Evolutionary conservation across 257 asterid genomes (phyloP).

Genomic region (Verbascum thapsus): DNA sequence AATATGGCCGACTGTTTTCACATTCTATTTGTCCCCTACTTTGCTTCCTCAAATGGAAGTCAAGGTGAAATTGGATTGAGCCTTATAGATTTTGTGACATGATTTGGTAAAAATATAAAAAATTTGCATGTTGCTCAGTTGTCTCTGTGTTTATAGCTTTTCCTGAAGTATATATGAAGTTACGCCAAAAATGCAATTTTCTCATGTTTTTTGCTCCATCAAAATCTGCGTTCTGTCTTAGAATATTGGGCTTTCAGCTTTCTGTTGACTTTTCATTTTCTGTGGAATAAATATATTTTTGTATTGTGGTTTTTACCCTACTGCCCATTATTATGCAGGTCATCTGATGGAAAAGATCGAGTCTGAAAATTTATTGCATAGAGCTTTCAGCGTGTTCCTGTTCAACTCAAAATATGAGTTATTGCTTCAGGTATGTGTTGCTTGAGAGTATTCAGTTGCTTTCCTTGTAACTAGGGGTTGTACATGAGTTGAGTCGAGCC

Average conservation of each 20-base stretch:
- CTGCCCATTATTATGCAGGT: constrained; percentile 44
- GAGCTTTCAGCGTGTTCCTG: constrained; percentile 73
- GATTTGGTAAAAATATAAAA: background rate
- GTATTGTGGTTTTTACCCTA: background rate
- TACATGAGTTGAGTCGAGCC: too few relatives aligned
- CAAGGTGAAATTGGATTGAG: too few relatives aligned
- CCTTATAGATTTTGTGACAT: background rate
- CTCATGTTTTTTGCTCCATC: background rate
- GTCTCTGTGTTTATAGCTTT: background rate
- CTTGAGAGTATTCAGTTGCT: too few relatives aligned
- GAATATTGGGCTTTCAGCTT: too few relatives aligned
- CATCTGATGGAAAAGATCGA: constrained; percentile 72
- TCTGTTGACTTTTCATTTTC: background rate
- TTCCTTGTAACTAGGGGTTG: too few relatives aligned
- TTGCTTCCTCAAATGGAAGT: too few relatives aligned
- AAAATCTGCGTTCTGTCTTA: background rate
- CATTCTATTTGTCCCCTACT: too few relatives aligned
- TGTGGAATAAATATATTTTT: background rate
- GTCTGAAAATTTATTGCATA: constrained; percentile 57
- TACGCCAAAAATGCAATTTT: background rate
- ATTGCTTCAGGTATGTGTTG: constrained; percentile 63
- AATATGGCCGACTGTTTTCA: too few relatives aligned
- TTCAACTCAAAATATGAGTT: constrained; percentile 66
- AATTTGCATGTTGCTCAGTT: background rate
- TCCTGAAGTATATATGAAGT: background rate